Conservation (phyloP, 129 eudicot genomes). For the Escallonia herrerae region DNA sequence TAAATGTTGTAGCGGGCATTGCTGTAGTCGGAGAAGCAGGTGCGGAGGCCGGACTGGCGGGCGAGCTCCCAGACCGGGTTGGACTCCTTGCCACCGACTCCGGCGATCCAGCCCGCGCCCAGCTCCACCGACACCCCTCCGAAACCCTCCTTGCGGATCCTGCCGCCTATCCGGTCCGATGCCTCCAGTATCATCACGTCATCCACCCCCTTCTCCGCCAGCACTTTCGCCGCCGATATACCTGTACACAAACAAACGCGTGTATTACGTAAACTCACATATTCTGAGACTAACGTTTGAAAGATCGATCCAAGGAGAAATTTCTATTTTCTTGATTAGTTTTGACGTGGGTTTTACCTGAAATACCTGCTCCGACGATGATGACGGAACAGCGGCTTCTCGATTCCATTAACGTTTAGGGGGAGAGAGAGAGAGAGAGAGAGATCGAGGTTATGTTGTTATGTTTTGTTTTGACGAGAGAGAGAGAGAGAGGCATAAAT, state of each 20-base stretch:
- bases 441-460: slow-evolving; percentile 1
- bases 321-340: no score
- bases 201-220: slow-evolving; percentile 69
- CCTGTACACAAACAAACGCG: slow-evolving; percentile 24
- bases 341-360: slow-evolving; percentile 30
- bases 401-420: slow-evolving; percentile 43
- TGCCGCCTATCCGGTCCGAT: slow-evolving; percentile 68
- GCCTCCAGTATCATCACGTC: slow-evolving; percentile 84
- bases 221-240: slow-evolving; percentile 65
- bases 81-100: slow-evolving; percentile 66
- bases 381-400: slow-evolving; percentile 56
- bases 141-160: slow-evolving; percentile 57
- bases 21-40: slow-evolving; percentile 83
- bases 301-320: no score
- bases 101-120: slow-evolving; percentile 99
- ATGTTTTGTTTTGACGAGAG: not conserved
- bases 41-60: slow-evolving; percentile 42
- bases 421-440: slow-evolving; percentile 7
- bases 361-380: slow-evolving; percentile 84
- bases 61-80: slow-evolving; percentile 93
- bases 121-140: slow-evolving; percentile 81
- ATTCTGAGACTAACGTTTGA: no score
- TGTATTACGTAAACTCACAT: not conserved
- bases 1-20: slow-evolving; percentile 89
- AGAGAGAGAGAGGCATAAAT: no score